These are phyloP conservation scores for Brettanomyces bruxellensis DNA, from an alignment of 805 yeast species.

Conservation along the genomic window DNA sequence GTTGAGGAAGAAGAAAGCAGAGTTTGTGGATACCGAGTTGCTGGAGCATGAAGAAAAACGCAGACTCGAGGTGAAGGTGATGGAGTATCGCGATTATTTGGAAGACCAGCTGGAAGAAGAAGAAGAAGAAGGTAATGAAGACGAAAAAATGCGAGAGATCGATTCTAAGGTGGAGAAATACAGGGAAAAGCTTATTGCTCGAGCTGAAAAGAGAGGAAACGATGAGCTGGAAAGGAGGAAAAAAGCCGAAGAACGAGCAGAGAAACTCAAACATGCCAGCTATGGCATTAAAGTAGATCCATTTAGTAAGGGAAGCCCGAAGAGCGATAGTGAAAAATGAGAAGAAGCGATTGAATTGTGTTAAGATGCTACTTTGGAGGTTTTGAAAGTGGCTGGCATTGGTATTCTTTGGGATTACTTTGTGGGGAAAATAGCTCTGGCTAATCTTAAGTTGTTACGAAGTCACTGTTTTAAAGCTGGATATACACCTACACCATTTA, in stretches of 20 bases:
- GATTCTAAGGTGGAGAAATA: neutral
- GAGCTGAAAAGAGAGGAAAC: neutral
- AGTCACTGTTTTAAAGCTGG: too few relatives aligned
- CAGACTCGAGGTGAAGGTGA: constrained; percentile 35
- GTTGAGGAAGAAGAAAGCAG: constrained; percentile 3
- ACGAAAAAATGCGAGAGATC: neutral
- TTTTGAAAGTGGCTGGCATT: too few relatives aligned
- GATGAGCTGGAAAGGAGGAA: neutral
- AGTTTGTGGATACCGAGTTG: constrained; percentile 20
- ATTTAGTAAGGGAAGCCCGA: too few relatives aligned
- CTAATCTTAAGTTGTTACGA: too few relatives aligned
- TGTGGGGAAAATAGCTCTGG: too few relatives aligned
- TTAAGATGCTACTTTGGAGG: too few relatives aligned
- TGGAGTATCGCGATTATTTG: constrained; percentile 40
- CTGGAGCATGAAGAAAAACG: constrained; percentile 29
- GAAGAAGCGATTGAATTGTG: too few relatives aligned
- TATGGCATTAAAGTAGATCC: too few relatives aligned
- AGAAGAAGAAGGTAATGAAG: neutral
- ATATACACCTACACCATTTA: too few relatives aligned
- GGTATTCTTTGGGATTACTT: too few relatives aligned
- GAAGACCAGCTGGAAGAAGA: constrained; percentile 33
- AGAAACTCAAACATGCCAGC: neutral
- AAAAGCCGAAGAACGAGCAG: neutral
- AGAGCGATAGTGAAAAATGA: too few relatives aligned
- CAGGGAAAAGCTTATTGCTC: neutral